phyloP scores from a whole-genome alignment of 202 grass and related monocot genomes.

The Setaria viridis region DNA sequence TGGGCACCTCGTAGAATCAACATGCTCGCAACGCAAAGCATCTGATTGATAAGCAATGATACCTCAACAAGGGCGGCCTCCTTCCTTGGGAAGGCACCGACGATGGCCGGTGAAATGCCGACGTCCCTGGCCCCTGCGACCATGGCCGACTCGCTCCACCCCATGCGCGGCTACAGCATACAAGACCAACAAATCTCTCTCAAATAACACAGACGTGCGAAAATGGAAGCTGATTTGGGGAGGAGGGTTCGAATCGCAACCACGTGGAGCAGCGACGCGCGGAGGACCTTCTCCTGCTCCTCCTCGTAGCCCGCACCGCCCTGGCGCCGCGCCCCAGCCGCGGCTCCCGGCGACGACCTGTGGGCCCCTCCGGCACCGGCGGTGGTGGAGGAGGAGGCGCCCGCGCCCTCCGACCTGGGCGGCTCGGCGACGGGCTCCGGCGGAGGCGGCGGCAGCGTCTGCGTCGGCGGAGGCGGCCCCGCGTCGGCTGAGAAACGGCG shows the following conservation, averaged over 20 bases:
- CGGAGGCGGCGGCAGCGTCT: constrained; percentile 38
- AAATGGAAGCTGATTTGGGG: constrained; percentile 21
- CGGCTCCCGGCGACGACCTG: constrained; percentile 11
- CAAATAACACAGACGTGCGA: not conserved
- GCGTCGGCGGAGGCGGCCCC: constrained; percentile 40
- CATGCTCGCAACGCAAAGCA: not conserved
- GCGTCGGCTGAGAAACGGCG: constrained; percentile 42
- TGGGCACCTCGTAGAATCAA: not conserved
- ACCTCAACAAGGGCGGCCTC: constrained; percentile 95
- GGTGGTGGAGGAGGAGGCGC: constrained; percentile 10
- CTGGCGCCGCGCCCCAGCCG: constrained; percentile 40
- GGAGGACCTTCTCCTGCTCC: constrained; percentile 80
- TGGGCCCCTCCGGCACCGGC: not conserved
- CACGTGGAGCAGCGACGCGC: constrained; percentile 82
- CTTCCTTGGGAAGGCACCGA: constrained; percentile 77
- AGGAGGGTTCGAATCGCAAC: constrained; percentile 45
- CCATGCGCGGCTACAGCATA: constrained; percentile 65
- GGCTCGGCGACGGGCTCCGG: constrained; percentile 42
- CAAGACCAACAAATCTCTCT: not conserved
- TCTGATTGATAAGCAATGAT: constrained; percentile 2
- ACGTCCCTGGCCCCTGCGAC: constrained; percentile 84
- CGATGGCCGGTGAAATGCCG: constrained; percentile 78
- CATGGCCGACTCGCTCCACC: constrained; percentile 93
- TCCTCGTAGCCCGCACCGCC: constrained; percentile 65
- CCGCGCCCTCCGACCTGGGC: constrained; percentile 33